Evolutionary conservation across 2,329 filamentous ascomycete genomes (phyloP).

Genomic region (Didymella segeticola): DNA sequence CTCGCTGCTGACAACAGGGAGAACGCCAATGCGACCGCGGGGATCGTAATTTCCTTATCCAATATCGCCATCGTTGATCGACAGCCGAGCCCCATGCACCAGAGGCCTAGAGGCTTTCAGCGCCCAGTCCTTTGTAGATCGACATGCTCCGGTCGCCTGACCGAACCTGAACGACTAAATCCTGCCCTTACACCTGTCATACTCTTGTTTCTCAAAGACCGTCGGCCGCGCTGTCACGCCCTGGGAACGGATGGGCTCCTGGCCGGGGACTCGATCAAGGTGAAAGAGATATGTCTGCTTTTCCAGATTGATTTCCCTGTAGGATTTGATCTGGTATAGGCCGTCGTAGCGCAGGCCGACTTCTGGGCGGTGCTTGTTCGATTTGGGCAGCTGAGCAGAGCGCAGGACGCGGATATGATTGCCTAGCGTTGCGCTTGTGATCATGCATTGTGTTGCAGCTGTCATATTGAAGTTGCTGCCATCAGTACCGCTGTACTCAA

Average conservation of each 20-base stretch:
- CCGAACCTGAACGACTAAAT: background rate
- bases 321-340: conserved; percentile 57
- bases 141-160: background rate
- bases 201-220: conserved; percentile 36
- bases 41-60: background rate
- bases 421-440: conserved; percentile 46
- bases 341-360: conserved; percentile 65
- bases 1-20: conserved; percentile 12
- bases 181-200: conserved; percentile 26
- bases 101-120: background rate
- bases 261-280: conserved; percentile 52
- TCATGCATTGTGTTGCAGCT: conserved; percentile 52
- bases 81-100: background rate
- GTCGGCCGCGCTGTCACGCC: conserved; percentile 53
- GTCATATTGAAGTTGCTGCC: conserved; percentile 39
- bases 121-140: background rate
- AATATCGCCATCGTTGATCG: background rate
- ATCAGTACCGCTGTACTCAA: conserved; percentile 62
- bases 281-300: conserved; percentile 58
- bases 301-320: conserved; percentile 48
- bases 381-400: conserved; percentile 47
- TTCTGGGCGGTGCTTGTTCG: conserved; percentile 53
- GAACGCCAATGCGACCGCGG: background rate
- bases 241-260: conserved; percentile 57
- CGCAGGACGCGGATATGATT: conserved; percentile 60